These are phyloP conservation scores for Mimosa bimucronata DNA, from an alignment of 306 rosid species.

Conservation along the genomic window DNA sequence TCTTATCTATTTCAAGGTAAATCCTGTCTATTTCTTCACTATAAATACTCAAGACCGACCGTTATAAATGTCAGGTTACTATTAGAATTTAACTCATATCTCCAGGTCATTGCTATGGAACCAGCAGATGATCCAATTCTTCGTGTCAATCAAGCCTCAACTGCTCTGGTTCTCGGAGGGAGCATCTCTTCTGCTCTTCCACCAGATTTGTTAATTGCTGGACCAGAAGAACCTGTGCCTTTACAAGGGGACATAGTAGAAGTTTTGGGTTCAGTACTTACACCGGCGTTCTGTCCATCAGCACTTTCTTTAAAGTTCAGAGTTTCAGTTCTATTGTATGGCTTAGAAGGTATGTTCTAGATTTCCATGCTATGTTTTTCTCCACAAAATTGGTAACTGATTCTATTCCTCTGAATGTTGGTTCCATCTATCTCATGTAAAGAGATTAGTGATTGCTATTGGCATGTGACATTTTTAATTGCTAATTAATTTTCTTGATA, in stretches of 20 bases:
- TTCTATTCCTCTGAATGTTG: background rate
- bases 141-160: conserved; percentile 61
- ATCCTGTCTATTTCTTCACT: conserved; percentile 5
- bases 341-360: conserved; percentile 72
- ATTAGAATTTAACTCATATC: conserved; percentile 42
- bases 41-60: conserved; percentile 8
- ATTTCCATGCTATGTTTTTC: conserved; percentile 20
- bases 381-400: background rate
- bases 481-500: conserved; percentile 24
- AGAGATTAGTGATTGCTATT: conserved; percentile 30
- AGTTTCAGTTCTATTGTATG: conserved; percentile 83
- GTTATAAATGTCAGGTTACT: conserved; percentile 23
- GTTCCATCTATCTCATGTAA: background rate
- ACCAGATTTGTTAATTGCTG: conserved; percentile 72
- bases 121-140: conserved; percentile 80
- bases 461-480: conserved; percentile 21
- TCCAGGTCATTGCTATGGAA: conserved; percentile 88
- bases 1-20: conserved; percentile 84
- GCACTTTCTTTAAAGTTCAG: conserved; percentile 85
- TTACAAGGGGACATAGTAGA: conserved; percentile 80
- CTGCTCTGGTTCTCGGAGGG: conserved; percentile 96
- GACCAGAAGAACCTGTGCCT: conserved; percentile 64
- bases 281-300: conserved; percentile 84
- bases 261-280: conserved; percentile 74
- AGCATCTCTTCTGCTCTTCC: conserved; percentile 78